These are phyloP conservation scores for Penicillium sp. DNA, from an alignment of 2,329 filamentous ascomycete genomes.

Conservation along the genomic window DNA sequence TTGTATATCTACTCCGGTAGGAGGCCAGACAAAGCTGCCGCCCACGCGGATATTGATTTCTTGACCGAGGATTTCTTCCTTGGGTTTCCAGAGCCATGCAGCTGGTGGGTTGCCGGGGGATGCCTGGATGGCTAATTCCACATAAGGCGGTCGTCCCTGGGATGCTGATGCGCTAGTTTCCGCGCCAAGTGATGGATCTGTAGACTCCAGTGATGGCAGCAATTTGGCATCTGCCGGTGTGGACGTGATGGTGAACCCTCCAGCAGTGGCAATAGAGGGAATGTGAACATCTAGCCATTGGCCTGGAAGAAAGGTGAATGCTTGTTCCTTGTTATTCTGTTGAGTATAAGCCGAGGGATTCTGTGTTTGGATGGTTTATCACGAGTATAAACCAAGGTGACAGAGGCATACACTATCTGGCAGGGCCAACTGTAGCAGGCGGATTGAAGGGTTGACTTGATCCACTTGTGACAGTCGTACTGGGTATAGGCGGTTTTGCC, in stretches of 20 bases:
- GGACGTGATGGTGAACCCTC: constrained; percentile 85
- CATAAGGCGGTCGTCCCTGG: constrained; percentile 47
- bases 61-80: constrained; percentile 53
- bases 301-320: constrained; percentile 66
- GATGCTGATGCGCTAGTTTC: constrained; percentile 19
- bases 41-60: constrained; percentile 67
- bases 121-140: constrained; percentile 75
- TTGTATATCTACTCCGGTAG: constrained; percentile 38
- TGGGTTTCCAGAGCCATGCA: constrained; percentile 66
- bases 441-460: constrained; percentile 62
- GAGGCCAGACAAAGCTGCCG: constrained; percentile 77
- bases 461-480: constrained; percentile 60
- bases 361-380: not conserved
- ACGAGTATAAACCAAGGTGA: not conserved
- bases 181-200: constrained; percentile 18
- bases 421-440: constrained; percentile 63
- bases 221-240: constrained; percentile 55
- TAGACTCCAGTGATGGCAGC: constrained; percentile 24
- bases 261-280: constrained; percentile 63
- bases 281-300: constrained; percentile 86
- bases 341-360: not conserved
- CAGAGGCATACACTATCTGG: constrained; percentile 45
- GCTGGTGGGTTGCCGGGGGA: constrained; percentile 68
- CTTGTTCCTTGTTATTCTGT: constrained; percentile 23
- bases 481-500: constrained; percentile 60